Conservation (phyloP, 2,329 filamentous ascomycete species). For the Paracorniculantispora psalliotae region DNA sequence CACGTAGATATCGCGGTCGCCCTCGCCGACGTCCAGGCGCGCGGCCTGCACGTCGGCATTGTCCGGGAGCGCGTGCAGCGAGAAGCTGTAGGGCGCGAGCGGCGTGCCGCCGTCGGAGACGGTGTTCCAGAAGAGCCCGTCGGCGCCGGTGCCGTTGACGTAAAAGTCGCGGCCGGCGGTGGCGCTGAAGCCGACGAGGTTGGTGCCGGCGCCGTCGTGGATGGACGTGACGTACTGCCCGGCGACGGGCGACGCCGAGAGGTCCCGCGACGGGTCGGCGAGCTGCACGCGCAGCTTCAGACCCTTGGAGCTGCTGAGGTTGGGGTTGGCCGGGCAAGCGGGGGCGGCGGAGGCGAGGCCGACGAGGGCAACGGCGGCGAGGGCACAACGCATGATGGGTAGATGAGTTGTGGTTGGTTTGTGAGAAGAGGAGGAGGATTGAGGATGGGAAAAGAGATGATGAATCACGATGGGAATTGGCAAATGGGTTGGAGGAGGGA, state of each 20-base stretch:
- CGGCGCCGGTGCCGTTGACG: slow-evolving; percentile 34
- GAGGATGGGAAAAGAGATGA: too few species aligned
- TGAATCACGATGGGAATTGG: too few species aligned
- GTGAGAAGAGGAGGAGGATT: too few species aligned
- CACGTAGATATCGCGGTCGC: slow-evolving; percentile 25
- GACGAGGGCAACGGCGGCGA: slow-evolving; percentile 13
- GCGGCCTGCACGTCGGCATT: slow-evolving; percentile 23
- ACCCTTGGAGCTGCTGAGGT: slow-evolving; percentile 15
- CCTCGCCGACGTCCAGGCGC: slow-evolving; percentile 21
- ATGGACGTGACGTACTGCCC: slow-evolving; percentile 29
- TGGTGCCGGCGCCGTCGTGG: slow-evolving; percentile 33
- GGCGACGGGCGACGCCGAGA: slow-evolving; percentile 31
- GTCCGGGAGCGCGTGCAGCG: slow-evolving; percentile 15
- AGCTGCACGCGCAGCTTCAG: slow-evolving; percentile 35
- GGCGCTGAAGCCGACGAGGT: slow-evolving; percentile 27
- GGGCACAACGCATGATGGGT: slow-evolving; percentile 34
- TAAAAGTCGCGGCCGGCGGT: slow-evolving; percentile 32
- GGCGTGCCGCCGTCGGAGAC: slow-evolving; percentile 32
- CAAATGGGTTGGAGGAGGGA: too few species aligned
- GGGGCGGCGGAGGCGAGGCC: not conserved
- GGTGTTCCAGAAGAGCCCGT: slow-evolving; percentile 22
- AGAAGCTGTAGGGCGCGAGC: slow-evolving; percentile 29
- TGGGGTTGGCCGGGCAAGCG: not conserved
- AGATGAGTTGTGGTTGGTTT: too few species aligned
- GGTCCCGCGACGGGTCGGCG: slow-evolving; percentile 28